A percentile compares a stretch with the other conserved stretches of the same genome.
Evolutionary conservation across 2,329 filamentous ascomycete species (phyloP).

Genomic region (Stagonosporopsis tanaceti): DNA sequence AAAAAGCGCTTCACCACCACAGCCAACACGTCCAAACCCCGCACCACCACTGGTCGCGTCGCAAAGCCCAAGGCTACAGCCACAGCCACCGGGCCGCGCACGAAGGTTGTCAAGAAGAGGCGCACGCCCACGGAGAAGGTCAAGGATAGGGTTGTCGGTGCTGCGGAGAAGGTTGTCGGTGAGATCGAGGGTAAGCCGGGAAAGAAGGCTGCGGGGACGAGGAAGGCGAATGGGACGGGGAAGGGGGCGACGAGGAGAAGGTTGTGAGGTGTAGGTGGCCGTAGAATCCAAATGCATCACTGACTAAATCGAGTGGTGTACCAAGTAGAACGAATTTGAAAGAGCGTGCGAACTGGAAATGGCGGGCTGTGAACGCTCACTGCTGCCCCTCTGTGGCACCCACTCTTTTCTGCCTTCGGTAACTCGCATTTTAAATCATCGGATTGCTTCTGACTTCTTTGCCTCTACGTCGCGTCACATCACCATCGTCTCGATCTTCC

Average conservation of each 20-base stretch:
- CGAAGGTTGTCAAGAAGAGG: constrained; percentile 34
- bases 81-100: constrained; percentile 21
- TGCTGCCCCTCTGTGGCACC: too few species aligned
- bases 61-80: constrained; percentile 33
- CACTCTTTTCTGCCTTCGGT: too few species aligned
- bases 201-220: constrained; percentile 35
- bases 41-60: constrained; percentile 38
- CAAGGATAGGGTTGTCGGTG: constrained; percentile 37
- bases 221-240: constrained; percentile 11
- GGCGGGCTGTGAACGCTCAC: too few species aligned
- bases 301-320: too few species aligned
- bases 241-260: constrained; percentile 6
- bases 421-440: too few species aligned
- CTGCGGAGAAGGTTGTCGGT: constrained; percentile 33
- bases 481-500: too few species aligned
- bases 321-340: too few species aligned
- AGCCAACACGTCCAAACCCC: constrained; percentile 45
- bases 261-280: not conserved
- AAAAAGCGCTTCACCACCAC: constrained; percentile 51
- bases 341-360: too few species aligned
- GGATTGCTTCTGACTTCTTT: too few species aligned
- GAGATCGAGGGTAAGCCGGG: constrained; percentile 36
- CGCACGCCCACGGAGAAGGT: constrained; percentile 40
- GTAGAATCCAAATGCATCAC: too few species aligned
- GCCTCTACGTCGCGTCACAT: too few species aligned